phyloP scores from a whole-genome alignment of 2,329 filamentous ascomycete species.

The Diaporthe sp. region DNA sequence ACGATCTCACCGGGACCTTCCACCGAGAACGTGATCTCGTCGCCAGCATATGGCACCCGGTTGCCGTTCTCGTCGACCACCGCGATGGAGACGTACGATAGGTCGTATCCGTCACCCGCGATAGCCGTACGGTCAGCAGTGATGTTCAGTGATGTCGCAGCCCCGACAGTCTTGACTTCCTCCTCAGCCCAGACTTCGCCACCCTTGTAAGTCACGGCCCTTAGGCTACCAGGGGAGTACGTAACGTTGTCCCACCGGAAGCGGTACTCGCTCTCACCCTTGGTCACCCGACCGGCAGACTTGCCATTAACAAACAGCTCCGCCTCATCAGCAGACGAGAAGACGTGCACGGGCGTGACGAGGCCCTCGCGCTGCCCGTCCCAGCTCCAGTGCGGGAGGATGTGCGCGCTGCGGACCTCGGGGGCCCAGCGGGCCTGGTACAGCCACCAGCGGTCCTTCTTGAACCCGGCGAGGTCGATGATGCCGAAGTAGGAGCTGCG shows the following conservation, averaged over 20 bases:
- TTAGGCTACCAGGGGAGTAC: conserved; percentile 58
- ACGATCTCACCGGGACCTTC: conserved; percentile 56
- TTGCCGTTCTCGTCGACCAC: conserved; percentile 57
- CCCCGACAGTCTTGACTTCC: conserved; percentile 52
- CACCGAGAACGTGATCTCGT: conserved; percentile 56
- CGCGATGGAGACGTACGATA: conserved; percentile 57
- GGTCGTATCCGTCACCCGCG: conserved; percentile 53
- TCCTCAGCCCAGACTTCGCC: conserved; percentile 58
- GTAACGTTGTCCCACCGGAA: conserved; percentile 63
- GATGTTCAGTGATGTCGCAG: conserved; percentile 49
- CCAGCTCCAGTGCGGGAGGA: conserved; percentile 69
- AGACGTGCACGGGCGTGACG: conserved; percentile 65
- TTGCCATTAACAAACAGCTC: conserved; percentile 64
- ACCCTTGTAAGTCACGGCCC: conserved; percentile 59
- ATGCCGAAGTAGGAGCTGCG: conserved; percentile 67
- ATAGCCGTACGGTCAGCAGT: conserved; percentile 53
- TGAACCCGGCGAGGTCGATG: conserved; percentile 66
- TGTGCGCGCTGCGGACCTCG: conserved; percentile 59
- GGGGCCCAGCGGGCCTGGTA: conserved; percentile 66
- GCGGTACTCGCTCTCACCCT: conserved; percentile 51
- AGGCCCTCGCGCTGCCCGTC: conserved; percentile 53
- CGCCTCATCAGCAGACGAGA: conserved; percentile 61
- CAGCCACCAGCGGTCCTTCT: conserved; percentile 65
- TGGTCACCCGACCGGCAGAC: conserved; percentile 53
- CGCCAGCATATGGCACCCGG: conserved; percentile 54